These are phyloP conservation scores for Neurospora crassa DNA, from an alignment of 2,329 filamentous ascomycete genomes.

Conservation along the genomic window DNA sequence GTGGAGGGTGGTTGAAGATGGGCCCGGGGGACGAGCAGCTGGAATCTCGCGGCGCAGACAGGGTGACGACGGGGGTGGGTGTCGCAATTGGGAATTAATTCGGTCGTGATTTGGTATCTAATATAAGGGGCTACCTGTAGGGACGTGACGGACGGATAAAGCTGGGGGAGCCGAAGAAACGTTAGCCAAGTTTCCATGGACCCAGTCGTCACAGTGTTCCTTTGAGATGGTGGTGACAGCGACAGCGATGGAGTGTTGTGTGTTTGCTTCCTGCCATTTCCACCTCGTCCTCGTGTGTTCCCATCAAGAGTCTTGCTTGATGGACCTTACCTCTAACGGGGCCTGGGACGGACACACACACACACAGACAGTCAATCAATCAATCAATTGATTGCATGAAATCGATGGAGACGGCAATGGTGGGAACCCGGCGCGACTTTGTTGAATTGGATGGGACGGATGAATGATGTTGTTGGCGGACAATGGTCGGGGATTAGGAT, in stretches of 20 bases:
- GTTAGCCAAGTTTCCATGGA: not conserved
- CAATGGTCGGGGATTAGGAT: not conserved
- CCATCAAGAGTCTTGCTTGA: not conserved
- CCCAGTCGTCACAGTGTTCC: not conserved
- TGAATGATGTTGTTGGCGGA: not conserved
- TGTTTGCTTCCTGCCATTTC: not conserved
- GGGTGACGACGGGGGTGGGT: constrained; percentile 30
- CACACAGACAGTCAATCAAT: not conserved
- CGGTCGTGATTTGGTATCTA: not conserved
- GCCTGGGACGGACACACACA: not conserved
- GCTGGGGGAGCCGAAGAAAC: not conserved
- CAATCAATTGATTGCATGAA: not conserved
- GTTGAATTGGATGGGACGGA: not conserved
- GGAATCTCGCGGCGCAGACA: constrained; percentile 36
- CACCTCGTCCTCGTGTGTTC: not conserved
- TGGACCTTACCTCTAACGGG: not conserved
- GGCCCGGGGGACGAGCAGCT: constrained; percentile 33
- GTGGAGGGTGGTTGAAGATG: not conserved
- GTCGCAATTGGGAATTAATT: not conserved
- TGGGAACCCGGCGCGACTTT: not conserved
- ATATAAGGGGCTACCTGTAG: not conserved
- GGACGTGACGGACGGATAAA: not conserved
- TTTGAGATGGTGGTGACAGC: not conserved
- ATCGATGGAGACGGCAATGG: not conserved
- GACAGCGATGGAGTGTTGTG: not conserved